Evolutionary conservation across 1,139 yeast species (phyloP).

Genomic region (Magnusiomyces tetraspermus): DNA sequence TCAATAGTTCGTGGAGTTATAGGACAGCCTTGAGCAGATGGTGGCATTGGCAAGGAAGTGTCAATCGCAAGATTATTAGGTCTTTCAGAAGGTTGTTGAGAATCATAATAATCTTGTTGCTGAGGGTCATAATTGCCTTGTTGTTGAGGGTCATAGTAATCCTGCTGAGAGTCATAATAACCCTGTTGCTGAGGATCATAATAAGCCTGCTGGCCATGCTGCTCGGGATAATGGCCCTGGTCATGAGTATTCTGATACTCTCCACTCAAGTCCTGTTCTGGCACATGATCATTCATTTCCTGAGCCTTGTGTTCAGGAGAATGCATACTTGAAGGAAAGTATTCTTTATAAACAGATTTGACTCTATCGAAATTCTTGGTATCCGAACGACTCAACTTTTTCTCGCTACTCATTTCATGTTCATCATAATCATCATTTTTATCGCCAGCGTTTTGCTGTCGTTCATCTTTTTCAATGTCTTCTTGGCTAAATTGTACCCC

Average conservation of each 20-base stretch:
- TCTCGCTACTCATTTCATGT: no score
- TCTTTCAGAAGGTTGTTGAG: neutral
- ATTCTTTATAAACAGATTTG: constrained; percentile 28
- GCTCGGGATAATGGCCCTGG: neutral
- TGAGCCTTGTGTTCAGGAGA: constrained; percentile 7
- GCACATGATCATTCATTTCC: neutral
- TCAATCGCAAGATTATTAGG: neutral
- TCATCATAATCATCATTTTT: no score
- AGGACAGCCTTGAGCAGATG: neutral
- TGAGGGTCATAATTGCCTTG: neutral
- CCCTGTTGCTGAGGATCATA: neutral
- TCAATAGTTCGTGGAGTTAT: neutral
- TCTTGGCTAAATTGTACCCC: neutral
- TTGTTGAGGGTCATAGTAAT: constrained; percentile 1
- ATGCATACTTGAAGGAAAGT: constrained; percentile 21
- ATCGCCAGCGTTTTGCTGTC: no score
- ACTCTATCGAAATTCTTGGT: constrained; percentile 24
- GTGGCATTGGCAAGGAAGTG: neutral
- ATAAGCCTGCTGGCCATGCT: neutral
- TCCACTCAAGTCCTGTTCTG: neutral
- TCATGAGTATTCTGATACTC: neutral
- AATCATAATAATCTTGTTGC: neutral
- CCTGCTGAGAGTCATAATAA: neutral
- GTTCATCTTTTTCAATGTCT: neutral
- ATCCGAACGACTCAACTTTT: neutral